phyloP scores from a whole-genome alignment of 129 eudicot species.

The Heracleum sosnowskyi region DNA sequence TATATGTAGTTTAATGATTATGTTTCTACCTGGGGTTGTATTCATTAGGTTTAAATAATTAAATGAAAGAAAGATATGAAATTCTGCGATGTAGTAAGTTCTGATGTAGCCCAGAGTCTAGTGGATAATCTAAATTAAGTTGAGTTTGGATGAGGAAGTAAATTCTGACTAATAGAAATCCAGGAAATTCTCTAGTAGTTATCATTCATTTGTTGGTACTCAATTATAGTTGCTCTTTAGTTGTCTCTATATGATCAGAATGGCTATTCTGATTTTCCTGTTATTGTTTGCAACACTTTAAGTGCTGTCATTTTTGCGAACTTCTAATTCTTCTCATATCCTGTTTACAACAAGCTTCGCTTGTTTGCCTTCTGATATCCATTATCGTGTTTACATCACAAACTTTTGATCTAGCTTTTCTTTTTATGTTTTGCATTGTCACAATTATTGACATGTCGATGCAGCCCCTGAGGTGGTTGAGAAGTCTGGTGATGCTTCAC shows the following conservation, averaged over 20 bases:
- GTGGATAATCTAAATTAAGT: background rate
- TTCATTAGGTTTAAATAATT: background rate
- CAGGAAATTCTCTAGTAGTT: background rate
- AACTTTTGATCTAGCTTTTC: background rate
- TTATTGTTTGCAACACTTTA: background rate
- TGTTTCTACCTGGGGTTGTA: background rate
- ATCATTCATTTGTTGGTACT: background rate
- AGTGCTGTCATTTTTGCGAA: background rate
- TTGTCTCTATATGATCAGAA: background rate
- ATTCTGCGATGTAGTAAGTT: background rate
- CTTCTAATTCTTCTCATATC: background rate
- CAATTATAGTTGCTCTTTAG: background rate
- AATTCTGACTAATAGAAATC: background rate
- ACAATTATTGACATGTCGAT: conserved; percentile 6
- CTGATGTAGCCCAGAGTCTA: background rate
- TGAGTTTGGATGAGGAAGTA: background rate
- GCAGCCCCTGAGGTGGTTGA: conserved; percentile 96
- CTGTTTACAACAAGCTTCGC: background rate
- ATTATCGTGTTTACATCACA: background rate
- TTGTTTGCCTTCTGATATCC: background rate
- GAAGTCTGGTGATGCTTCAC: conserved; percentile 80
- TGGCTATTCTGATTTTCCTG: background rate
- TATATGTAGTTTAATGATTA: too few species aligned
- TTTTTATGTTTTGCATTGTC: background rate
- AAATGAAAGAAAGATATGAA: background rate